Base-by-base conservation (phyloP, 2,329 filamentous ascomycete genomes). In the Phaeosphaeria sp. region DNA sequence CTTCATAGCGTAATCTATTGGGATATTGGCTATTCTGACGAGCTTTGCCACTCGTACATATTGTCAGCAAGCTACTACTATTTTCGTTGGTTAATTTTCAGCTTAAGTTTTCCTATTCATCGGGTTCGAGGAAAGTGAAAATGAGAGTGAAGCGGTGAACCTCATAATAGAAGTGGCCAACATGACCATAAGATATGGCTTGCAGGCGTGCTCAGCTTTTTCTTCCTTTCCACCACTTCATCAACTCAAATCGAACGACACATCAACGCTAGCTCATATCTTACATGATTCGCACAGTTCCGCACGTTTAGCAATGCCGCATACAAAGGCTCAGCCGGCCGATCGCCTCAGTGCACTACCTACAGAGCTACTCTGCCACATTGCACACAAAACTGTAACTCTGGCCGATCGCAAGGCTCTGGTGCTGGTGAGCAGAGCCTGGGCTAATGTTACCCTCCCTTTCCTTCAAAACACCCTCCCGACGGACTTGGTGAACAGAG, bases 261-360 rank as follows among this genome's bases (percentile, higher is more conserved):
- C 11, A 36, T 36, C 30, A 36, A 13, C 30, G 15, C 30, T 7
- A 36, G 3, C 11, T 7, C 30, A 13, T 13, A 13, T 13, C 30
- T 36, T 36, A 13, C 11, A 13, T 13, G 11, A 13, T 13, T 7
- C 30, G 6, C 5, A 36, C 30, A 11, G 25, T 30, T 30, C 25
- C 25, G 11, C 11, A 36, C 30, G 11, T 36, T 13, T 15, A 5
- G 24, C 8, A 18, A 50, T 50, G n/a, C 4, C 30, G 20, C 20
- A 40, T 17, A 13, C 18, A 13, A 7, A 36, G 11, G 30, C 11
- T 21, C 46, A 49, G n/a, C 46, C n/a, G 17, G 25, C n/a, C 45
- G 45, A 49, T 49, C 33, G 22, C 6, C 44, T 47, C 22, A 22
- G 49, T 49, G 45, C 33, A 8, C 53, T 55, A 24, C 47, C 53